These are phyloP conservation scores for Penicillium ochrochloron DNA, from an alignment of 495 filamentous ascomycete species.

Conservation along the genomic window DNA sequence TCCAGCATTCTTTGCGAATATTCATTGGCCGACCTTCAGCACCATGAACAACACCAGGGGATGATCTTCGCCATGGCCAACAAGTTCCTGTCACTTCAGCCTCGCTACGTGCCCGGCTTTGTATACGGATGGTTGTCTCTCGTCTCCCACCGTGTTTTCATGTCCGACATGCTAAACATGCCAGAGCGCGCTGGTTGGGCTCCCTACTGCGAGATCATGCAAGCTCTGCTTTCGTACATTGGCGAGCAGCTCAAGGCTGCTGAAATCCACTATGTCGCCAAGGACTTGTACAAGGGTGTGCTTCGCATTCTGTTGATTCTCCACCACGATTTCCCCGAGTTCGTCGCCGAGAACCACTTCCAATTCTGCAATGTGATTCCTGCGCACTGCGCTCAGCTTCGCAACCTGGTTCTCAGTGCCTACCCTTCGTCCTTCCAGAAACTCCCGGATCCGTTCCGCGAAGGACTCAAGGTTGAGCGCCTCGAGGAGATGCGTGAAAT, in stretches of 20 bases:
- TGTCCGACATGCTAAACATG: slow-evolving; percentile 77
- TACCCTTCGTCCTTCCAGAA: slow-evolving; percentile 76
- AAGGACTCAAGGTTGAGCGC: slow-evolving; percentile 79
- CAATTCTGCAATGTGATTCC: slow-evolving; percentile 86
- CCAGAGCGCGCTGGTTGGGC: slow-evolving; percentile 74
- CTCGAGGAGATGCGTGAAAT: slow-evolving; percentile 75
- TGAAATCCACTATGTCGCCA: slow-evolving; percentile 69
- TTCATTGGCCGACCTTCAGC: slow-evolving; percentile 47
- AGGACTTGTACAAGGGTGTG: slow-evolving; percentile 82
- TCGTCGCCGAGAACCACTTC: slow-evolving; percentile 84
- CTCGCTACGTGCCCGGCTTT: slow-evolving; percentile 77
- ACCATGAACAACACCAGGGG: slow-evolving; percentile 63
- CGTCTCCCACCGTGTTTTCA: slow-evolving; percentile 82
- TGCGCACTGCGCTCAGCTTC: slow-evolving; percentile 81
- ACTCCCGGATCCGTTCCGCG: slow-evolving; percentile 78
- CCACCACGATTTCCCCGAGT: slow-evolving; percentile 93
- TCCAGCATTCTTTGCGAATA: slow-evolving; percentile 81
- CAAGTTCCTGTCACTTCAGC: slow-evolving; percentile 76
- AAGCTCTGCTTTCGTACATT: slow-evolving; percentile 72
- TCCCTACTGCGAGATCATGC: slow-evolving; percentile 73
- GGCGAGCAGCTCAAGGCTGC: slow-evolving; percentile 79
- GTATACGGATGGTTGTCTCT: slow-evolving; percentile 82
- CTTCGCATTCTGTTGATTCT: slow-evolving; percentile 82
- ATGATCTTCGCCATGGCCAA: slow-evolving; percentile 74
- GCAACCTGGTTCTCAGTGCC: slow-evolving; percentile 86